Percentiles rank a stretch among this genome's conserved stretches.
phyloP scores from a whole-genome alignment of 163 green algal species.

The Scenedesmus sp. region DNA sequence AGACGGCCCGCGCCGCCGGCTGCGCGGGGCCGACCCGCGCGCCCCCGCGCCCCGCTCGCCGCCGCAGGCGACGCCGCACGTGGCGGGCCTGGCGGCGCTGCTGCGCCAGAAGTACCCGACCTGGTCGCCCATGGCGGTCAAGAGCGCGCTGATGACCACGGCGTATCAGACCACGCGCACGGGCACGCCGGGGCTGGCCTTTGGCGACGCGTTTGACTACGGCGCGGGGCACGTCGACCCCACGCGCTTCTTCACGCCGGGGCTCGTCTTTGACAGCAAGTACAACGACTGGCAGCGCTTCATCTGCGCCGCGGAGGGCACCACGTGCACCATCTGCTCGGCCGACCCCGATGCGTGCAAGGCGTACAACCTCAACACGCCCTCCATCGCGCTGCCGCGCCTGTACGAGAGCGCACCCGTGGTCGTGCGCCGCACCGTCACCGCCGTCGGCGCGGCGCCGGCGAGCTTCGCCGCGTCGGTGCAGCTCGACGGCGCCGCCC shows the following conservation, averaged over 20 bases:
- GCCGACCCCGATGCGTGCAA: not conserved
- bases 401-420: too few species aligned
- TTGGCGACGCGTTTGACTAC: conserved; percentile 10
- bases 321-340: not conserved
- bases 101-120: not conserved
- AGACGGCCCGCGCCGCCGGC: not conserved
- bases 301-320: not conserved
- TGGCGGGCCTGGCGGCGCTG: not conserved
- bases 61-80: conserved; percentile 20
- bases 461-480: too few species aligned
- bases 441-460: too few species aligned
- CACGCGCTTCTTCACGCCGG: not conserved
- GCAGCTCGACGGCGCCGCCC: too few species aligned
- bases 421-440: not conserved
- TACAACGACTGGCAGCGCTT: not conserved
- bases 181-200: not conserved
- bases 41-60: too few species aligned
- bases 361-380: conserved; percentile 5
- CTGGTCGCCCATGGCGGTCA: conserved; percentile 21
- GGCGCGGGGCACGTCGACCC: conserved; percentile 14
- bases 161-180: conserved; percentile 9
- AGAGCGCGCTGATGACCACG: conserved; percentile 10
- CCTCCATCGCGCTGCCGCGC: conserved; percentile 12
- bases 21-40: too few species aligned
- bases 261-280: not conserved